Percentiles rank a stretch among this genome's conserved stretches.
Evolutionary conservation across 2,329 filamentous ascomycete species (phyloP).

Genomic region (Pseudocercospora crystallina): DNA sequence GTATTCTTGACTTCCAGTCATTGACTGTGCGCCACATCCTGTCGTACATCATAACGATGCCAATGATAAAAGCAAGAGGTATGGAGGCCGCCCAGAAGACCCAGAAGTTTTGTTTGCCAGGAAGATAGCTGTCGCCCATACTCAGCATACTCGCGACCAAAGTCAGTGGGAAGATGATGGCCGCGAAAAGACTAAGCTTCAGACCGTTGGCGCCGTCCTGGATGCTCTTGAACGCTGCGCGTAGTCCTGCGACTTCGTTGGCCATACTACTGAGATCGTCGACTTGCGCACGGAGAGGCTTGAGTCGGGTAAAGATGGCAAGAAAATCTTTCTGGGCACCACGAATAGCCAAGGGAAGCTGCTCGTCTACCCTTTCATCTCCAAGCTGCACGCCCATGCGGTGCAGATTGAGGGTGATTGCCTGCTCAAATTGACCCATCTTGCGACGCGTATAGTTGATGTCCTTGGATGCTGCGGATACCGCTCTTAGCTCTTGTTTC

Average conservation of each 20-base stretch:
- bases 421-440: slow-evolving; percentile 23
- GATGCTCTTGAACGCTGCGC: slow-evolving; percentile 24
- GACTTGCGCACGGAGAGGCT: slow-evolving; percentile 20
- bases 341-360: slow-evolving; percentile 8
- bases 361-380: not conserved
- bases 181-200: slow-evolving; percentile 23
- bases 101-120: slow-evolving; percentile 24
- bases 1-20: not conserved
- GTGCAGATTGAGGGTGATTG: slow-evolving; percentile 24
- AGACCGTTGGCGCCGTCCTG: slow-evolving; percentile 24
- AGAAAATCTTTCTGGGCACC: slow-evolving; percentile 28
- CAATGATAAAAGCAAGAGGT: slow-evolving; percentile 17
- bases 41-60: slow-evolving; percentile 5
- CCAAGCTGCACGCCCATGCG: slow-evolving; percentile 20
- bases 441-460: slow-evolving; percentile 26
- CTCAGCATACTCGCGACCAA: slow-evolving; percentile 17
- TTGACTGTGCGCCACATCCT: not conserved
- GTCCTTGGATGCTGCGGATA: slow-evolving; percentile 19
- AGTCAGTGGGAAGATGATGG: slow-evolving; percentile 21
- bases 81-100: slow-evolving; percentile 26
- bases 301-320: slow-evolving; percentile 19
- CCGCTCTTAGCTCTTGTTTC: slow-evolving; percentile 20
- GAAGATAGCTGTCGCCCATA: slow-evolving; percentile 20
- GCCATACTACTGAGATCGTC: slow-evolving; percentile 22
- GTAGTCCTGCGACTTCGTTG: slow-evolving; percentile 24